Percentiles rank a stretch among this genome's conserved stretches.
Conservation (phyloP, 2,329 filamentous ascomycete genomes). For the Dactylella cylindrospora region DNA sequence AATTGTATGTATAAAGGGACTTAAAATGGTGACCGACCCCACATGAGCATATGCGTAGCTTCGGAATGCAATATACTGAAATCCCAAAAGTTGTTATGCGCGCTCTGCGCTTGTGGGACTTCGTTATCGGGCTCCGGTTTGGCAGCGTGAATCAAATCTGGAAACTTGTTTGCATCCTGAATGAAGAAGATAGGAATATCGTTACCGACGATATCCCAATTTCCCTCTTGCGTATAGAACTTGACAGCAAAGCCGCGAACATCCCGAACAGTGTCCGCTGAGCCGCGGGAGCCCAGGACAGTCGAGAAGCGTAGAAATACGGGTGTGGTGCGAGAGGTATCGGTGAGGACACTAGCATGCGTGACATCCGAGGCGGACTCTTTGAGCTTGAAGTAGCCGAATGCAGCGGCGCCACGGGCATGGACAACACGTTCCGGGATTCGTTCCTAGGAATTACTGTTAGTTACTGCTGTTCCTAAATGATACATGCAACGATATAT, state of each 20-base stretch:
- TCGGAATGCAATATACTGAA: conserved; percentile 69
- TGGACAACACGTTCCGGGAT: conserved; percentile 70
- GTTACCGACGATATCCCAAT: conserved; percentile 74
- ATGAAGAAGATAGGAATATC: conserved; percentile 77
- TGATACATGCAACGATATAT: background rate
- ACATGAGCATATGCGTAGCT: conserved; percentile 76
- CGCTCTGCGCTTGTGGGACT: conserved; percentile 69
- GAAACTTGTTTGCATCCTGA: conserved; percentile 73
- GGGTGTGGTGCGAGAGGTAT: conserved; percentile 67
- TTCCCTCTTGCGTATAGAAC: conserved; percentile 75
- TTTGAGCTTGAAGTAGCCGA: conserved; percentile 67
- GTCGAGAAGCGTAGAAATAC: conserved; percentile 77
- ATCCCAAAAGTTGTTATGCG: conserved; percentile 78
- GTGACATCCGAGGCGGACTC: conserved; percentile 66
- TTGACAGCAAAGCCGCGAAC: conserved; percentile 77
- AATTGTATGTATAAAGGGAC: background rate
- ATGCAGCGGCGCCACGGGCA: conserved; percentile 65
- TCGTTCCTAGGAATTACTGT: conserved; percentile 74
- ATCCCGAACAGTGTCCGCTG: conserved; percentile 79
- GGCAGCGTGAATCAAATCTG: conserved; percentile 64
- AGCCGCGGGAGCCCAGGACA: conserved; percentile 71
- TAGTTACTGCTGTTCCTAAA: conserved; percentile 56
- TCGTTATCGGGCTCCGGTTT: conserved; percentile 73
- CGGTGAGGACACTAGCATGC: conserved; percentile 65
- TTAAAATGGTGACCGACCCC: conserved; percentile 53